A percentile compares a stretch with the other conserved stretches of the same genome.
These are phyloP conservation scores for Alternaria postmessia DNA, from an alignment of 2,329 filamentous ascomycete species.

Conservation along the genomic window DNA sequence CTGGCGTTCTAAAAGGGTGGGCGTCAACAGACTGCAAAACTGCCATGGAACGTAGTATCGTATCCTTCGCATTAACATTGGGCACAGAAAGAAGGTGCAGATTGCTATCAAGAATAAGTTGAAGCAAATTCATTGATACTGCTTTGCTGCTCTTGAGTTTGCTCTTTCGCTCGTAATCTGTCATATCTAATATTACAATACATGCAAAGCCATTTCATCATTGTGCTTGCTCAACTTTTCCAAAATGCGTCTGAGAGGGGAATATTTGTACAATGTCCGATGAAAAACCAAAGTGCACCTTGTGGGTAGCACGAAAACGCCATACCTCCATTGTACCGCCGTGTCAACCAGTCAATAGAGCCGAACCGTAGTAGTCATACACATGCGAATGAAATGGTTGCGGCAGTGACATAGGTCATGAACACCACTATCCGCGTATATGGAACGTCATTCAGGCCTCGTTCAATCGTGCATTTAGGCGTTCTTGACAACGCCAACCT, in stretches of 20 bases:
- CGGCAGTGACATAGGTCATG: neutral
- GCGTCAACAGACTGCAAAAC: constrained; percentile 12
- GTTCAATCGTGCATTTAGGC: constrained; percentile 42
- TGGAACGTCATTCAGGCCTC: neutral
- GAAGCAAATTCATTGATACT: constrained; percentile 14
- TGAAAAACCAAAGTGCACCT: constrained; percentile 19
- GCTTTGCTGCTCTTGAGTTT: constrained; percentile 5
- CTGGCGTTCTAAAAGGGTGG: constrained; percentile 31
- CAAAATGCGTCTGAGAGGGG: constrained; percentile 39
- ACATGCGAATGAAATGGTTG: constrained; percentile 18
- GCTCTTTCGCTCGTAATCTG: constrained; percentile 13
- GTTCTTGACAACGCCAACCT: constrained; percentile 97
- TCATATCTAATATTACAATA: constrained; percentile 35
- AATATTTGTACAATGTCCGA: constrained; percentile 34
- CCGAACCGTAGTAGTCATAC: constrained; percentile 32
- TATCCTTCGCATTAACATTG: neutral
- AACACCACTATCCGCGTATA: neutral
- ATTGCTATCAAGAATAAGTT: neutral
- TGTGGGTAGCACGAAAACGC: constrained; percentile 24
- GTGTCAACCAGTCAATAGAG: constrained; percentile 21
- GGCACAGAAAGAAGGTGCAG: neutral
- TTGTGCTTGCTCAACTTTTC: constrained; percentile 20
- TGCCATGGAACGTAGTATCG: neutral
- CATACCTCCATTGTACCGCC: constrained; percentile 27
- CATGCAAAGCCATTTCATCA: constrained; percentile 18